phyloP scores from a whole-genome alignment of 129 eudicot species.

The Logfia minima region DNA sequence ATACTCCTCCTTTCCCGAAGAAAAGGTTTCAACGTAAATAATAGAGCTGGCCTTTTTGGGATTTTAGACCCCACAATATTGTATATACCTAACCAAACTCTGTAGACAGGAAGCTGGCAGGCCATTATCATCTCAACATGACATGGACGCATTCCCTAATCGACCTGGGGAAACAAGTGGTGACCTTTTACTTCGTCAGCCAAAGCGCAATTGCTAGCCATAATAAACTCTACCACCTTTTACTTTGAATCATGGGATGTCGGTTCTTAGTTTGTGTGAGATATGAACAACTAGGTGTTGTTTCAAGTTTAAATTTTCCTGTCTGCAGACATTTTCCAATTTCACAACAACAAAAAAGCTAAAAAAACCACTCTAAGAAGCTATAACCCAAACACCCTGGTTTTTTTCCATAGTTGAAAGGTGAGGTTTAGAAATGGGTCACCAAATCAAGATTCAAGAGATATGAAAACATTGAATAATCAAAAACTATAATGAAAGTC shows the following conservation, averaged over 20 bases:
- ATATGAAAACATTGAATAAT: too few relatives aligned
- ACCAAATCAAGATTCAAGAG: too few relatives aligned
- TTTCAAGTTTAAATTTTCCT: not conserved
- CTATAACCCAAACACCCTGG: too few relatives aligned
- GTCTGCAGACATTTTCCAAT: not conserved
- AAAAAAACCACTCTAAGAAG: too few relatives aligned
- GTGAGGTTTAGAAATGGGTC: too few relatives aligned
- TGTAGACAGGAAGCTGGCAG: slow-evolving; percentile 77
- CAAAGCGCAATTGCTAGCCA: slow-evolving; percentile 83
- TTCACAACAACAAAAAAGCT: too few relatives aligned
- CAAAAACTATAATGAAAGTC: too few relatives aligned
- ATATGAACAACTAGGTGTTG: not conserved
- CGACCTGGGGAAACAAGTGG: slow-evolving; percentile 65
- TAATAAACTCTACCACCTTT: slow-evolving; percentile 29
- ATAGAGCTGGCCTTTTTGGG: not conserved
- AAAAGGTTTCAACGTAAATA: too few relatives aligned
- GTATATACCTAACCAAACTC: slow-evolving; percentile 39
- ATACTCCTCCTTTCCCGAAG: too few relatives aligned
- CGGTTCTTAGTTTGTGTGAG: not conserved
- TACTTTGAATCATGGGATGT: not conserved
- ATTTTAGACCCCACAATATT: not conserved
- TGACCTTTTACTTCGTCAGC: slow-evolving; percentile 67
- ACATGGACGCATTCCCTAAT: slow-evolving; percentile 86
- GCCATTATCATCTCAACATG: slow-evolving; percentile 43
- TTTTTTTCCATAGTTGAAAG: too few relatives aligned